These are phyloP conservation scores for Mycena polygramma DNA, from an alignment of 768 basidiomycete genomes.

Conservation along the genomic window DNA sequence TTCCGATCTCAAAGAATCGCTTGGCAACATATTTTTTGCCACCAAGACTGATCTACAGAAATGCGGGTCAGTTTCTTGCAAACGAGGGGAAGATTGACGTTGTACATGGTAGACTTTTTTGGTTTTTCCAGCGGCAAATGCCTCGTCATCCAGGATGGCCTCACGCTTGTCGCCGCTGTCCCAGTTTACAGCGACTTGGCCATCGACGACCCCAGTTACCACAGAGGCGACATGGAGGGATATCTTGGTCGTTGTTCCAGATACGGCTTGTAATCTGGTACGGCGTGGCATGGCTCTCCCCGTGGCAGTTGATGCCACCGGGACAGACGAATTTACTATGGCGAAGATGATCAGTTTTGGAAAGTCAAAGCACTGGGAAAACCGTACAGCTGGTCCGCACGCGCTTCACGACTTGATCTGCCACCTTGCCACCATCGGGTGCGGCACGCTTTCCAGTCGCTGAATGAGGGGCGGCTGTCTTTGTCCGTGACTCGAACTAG, in stretches of 20 bases:
- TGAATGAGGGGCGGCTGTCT: neutral
- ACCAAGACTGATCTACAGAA: neutral
- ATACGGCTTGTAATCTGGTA: neutral
- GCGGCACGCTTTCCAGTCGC: neutral
- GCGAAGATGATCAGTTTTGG: neutral
- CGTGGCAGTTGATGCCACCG: neutral
- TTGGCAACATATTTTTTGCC: constrained; percentile 1
- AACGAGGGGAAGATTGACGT: neutral
- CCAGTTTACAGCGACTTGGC: neutral
- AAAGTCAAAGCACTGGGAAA: neutral
- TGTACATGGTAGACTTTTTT: constrained; percentile 9
- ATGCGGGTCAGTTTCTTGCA: too few species aligned
- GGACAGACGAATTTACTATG: neutral
- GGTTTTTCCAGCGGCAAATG: neutral
- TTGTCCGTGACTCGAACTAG: neutral
- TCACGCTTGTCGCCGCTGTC: neutral
- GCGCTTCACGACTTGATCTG: neutral
- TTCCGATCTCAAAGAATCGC: constrained; percentile 12
- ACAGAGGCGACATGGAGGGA: constrained; percentile 3
- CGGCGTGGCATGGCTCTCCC: neutral
- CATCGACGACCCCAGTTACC: neutral
- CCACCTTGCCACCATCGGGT: neutral
- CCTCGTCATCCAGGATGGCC: neutral
- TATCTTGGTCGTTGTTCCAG: neutral
- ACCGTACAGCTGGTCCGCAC: neutral